Evolutionary conservation across 306 rosid genomes (phyloP), one percentile per base, ranked within the genome.

Genomic region (Castanospermum australe): DNA sequence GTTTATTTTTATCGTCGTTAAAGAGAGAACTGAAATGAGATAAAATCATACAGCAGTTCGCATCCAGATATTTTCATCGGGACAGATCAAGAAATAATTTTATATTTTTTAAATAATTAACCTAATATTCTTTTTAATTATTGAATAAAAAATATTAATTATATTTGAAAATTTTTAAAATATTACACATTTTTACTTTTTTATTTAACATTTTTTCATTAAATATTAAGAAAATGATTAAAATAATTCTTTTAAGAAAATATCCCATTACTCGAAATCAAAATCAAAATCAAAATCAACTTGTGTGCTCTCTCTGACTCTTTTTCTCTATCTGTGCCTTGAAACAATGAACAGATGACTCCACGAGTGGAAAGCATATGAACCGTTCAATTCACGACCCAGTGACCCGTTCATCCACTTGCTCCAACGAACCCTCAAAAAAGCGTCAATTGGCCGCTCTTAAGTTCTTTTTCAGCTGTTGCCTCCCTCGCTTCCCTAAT

Each of bases 381-480:
- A 81, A 47, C 57, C 68, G 8, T 55, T 67, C 36, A 55, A 51
- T 65, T 30, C 57, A 13, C 39, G 7, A 35, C 28, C 20, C 64
- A 48, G n/a, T n/a, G n/a, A n/a, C 32, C 17, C 10, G 0, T 20
- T 15, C 3, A n/a, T 2, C 74, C 67, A 77, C 81, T 22, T 77
- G 66, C 63, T 35, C 14, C 48, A 8, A 47, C 71, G 21, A 61
- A 30, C 71, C 56, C 69, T 21, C 8, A 47, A 47, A 45, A 5
- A 48, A 4, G 81, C 81, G 77, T 75, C 28, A 66, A 45, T 56
- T 0, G 2, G 38, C 81, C 77, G 64, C 69, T 80, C 69, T n/a
- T 57, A n/a, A n/a, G n/a, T n/a, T n/a, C n/a, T 47, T 71, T 66
- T 55, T 47, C 82, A 25, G 48, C 33, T 14, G 13, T 44, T 32